phyloP scores from a whole-genome alignment of 257 asterid species.

The Nicotiana knightiana region DNA sequence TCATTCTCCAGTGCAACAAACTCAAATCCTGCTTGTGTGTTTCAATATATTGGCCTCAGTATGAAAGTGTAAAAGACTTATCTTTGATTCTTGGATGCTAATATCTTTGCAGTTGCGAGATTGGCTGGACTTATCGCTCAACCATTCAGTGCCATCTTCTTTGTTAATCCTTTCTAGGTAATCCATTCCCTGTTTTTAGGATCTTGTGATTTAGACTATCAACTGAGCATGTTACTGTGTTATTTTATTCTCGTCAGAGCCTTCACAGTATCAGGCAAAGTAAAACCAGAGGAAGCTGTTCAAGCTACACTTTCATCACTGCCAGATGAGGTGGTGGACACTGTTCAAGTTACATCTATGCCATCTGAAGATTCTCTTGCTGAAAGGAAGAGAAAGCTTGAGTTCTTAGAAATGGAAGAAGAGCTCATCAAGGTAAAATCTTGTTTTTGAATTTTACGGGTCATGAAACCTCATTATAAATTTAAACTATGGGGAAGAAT shows the following conservation, averaged over 20 bases:
- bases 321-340: constrained; percentile 93
- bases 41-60: neutral
- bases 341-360: constrained; percentile 67
- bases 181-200: neutral
- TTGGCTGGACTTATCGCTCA: constrained; percentile 88
- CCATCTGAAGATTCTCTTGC: constrained; percentile 89
- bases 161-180: constrained; percentile 88
- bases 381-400: constrained; percentile 88
- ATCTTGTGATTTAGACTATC: neutral
- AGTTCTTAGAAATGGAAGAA: constrained; percentile 86
- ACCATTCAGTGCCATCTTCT: constrained; percentile 88
- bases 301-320: constrained; percentile 79
- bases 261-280: constrained; percentile 70
- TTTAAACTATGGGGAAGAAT: neutral
- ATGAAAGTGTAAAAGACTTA: neutral
- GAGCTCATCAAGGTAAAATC: constrained; percentile 70
- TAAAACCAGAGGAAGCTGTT: constrained; percentile 84
- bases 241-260: constrained; percentile 38
- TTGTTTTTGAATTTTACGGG: neutral
- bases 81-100: neutral
- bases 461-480: neutral
- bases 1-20: neutral
- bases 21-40: neutral
- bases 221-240: neutral
- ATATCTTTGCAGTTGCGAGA: constrained; percentile 61